Evolutionary conservation across 306 rosid species (phyloP), one percentile per base, ranked within the genome.

Genomic region (Leucaena leucocephala): DNA sequence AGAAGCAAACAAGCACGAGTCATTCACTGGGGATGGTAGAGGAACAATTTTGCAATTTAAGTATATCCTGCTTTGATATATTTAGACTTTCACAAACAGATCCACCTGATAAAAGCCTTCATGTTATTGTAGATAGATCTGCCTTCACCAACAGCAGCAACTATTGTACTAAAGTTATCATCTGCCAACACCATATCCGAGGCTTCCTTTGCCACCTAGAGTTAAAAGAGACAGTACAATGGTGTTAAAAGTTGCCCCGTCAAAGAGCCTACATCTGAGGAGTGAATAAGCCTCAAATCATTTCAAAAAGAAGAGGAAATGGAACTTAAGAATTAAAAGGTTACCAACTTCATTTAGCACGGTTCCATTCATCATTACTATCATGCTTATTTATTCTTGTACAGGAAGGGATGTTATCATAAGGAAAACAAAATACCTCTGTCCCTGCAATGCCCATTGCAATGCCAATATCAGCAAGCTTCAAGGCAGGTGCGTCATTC

Each of bases 371-470:
- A 62, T 71, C 59, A 72, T 19, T 16, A 74, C 5, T 59, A 50
- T 57, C 61, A 76, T 39, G 58, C 19, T 49, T 44, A 39, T 58
- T 48, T 48, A 40, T 50, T 40, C 62, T 34, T 57, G 70, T 10
- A 73, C 34, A 6, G 22, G 16, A 70, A 57, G 16, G 34, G 27
- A 43, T 10, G 27, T 67, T 49, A 27, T 27, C 76, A 62, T 49
- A 75, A 65, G 3, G 5, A 50, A 72, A 67, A 71, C 14, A 72
- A 22, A 64, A 58, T 85, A 94, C 98, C 97, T 92, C 98, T 16
- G 98, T 95, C 83, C 98, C 98, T 65, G 95, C 84, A 78, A 95
- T 92, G 78, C 98, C 98, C 98, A 95, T 95, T 74, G 98, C 98
- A 85, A 95, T 61, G 70, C 98, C 98, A 65, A 92, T 95, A 85